Base-by-base conservation (phyloP, 2,329 filamentous ascomycete species). In the Zymoseptoria ardabiliae region DNA sequence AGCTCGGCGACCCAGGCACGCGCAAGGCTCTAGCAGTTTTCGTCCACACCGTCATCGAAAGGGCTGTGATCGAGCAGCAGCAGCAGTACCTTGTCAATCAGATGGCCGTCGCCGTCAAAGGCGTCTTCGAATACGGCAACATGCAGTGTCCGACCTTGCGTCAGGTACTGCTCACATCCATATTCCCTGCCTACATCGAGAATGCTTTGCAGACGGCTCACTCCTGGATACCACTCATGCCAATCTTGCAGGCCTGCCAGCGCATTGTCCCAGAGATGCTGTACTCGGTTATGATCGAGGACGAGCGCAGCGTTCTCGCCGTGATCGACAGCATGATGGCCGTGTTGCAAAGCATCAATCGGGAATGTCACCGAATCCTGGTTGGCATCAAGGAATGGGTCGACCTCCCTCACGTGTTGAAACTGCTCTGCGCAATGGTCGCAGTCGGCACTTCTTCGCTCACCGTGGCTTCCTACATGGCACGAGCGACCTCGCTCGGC, bases 121-220 rank as follows among this genome's bases (percentile, higher is more conserved):
- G 74, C 3, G 72, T 69, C 0, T 72, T 75, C 35, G 81, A 82
- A 63, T 59, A 64, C 3, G 78, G 78, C 50, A 56, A 59, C 13
- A 22, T 17, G 10, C 20, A 25, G 6, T 28, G 50, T 48, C 77
- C 78, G 17, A 80, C 76, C 2, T 72, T 86, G 35, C 77, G 81
- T 6, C 72, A 76, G 7, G 77, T 82, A 6, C 70, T 86, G 7
- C 66, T 85, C 19, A 78, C 79, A 57, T 77, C 76, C 49, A 76
- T 85, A 13, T 79, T 85, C 57, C 83, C 84, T 2, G 78, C 78
- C 2, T 86, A 86, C 66, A 73, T 85, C 23, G 77, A 81, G 63
- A 70, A 68, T 1, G 72, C 78, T 0, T 77, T 84, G 55, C 71
- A 66, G 13, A 78, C 75, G 13, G 64, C 73, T 3, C 72, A 73